These are phyloP conservation scores for Exophiala phaeomuriformis DNA, from an alignment of 2,329 filamentous ascomycete genomes.

Conservation along the genomic window DNA sequence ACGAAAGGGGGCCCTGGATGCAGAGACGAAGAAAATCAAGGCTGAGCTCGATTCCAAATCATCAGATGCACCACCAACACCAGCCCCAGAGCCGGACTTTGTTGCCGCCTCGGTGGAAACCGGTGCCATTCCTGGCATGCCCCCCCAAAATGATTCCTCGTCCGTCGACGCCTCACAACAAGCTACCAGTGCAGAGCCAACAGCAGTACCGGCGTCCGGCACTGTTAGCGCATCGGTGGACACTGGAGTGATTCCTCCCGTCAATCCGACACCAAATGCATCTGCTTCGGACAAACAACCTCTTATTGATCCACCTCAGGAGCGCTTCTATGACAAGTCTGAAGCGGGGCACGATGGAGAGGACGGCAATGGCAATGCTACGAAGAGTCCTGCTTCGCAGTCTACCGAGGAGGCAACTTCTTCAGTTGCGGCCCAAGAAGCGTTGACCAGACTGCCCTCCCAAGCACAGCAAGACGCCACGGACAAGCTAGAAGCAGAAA, in stretches of 20 bases:
- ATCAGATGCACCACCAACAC: not conserved
- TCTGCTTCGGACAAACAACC: conserved; percentile 18
- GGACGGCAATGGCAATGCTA: not conserved
- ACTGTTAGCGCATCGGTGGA: conserved; percentile 13
- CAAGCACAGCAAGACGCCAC: conserved; percentile 13
- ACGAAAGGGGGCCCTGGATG: conserved; percentile 11
- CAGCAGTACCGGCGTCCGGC: not conserved
- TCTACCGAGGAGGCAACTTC: conserved; percentile 8
- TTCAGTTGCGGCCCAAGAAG: conserved; percentile 16
- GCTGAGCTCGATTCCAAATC: conserved; percentile 1
- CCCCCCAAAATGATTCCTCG: no score
- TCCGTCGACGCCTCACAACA: no score
- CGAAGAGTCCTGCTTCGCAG: not conserved
- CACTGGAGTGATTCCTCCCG: conserved; percentile 11
- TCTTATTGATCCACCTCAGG: conserved; percentile 14
- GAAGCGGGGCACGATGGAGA: conserved; percentile 10
- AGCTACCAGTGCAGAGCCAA: not conserved
- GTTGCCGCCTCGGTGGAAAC: conserved; percentile 16
- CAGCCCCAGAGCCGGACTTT: not conserved
- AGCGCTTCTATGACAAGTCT: conserved; percentile 16
- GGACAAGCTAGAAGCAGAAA: conserved; percentile 7
- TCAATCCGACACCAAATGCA: conserved; percentile 5
- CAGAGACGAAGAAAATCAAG: conserved; percentile 17
- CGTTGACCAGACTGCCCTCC: conserved; percentile 18
- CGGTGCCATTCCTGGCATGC: not conserved